These are phyloP conservation scores for Aaosphaeria arxii DNA, from an alignment of 2,329 filamentous ascomycete genomes.

Conservation along the genomic window DNA sequence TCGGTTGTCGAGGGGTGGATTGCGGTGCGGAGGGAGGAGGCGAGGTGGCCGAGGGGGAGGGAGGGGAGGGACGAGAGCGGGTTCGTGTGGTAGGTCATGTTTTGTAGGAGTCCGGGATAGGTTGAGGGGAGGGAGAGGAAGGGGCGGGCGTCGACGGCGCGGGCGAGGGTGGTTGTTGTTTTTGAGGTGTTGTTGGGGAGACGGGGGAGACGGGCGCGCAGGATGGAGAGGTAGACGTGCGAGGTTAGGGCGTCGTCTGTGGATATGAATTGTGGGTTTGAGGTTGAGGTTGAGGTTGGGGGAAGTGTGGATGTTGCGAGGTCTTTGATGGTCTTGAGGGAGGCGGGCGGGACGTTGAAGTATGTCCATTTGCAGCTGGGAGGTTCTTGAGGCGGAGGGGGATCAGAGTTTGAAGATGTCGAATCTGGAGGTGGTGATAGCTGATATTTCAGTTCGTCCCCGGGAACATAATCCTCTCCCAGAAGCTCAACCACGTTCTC, in stretches of 20 bases:
- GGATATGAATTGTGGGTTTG: slow-evolving; percentile 34
- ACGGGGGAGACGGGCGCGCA: slow-evolving; percentile 40
- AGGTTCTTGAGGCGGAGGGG: not conserved
- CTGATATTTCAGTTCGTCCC: slow-evolving; percentile 36
- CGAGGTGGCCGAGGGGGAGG: slow-evolving; percentile 31
- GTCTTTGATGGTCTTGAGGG: slow-evolving; percentile 43
- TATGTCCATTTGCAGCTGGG: slow-evolving; percentile 42
- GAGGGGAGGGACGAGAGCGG: slow-evolving; percentile 23
- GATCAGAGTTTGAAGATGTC: not conserved
- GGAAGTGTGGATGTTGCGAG: slow-evolving; percentile 25
- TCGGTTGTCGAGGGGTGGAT: slow-evolving; percentile 38
- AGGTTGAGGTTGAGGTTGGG: too few species aligned
- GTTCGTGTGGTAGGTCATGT: slow-evolving; percentile 43
- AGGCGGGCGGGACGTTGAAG: slow-evolving; percentile 42
- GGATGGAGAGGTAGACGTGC: slow-evolving; percentile 50
- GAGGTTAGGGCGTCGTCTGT: slow-evolving; percentile 55
- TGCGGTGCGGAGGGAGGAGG: slow-evolving; percentile 39
- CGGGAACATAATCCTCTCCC: slow-evolving; percentile 32
- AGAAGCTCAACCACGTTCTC: slow-evolving; percentile 40
- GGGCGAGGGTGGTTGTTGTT: slow-evolving; percentile 37
- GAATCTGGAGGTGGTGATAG: slow-evolving; percentile 13
- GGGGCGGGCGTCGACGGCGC: slow-evolving; percentile 50
- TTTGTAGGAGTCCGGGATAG: slow-evolving; percentile 51
- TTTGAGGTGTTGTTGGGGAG: slow-evolving; percentile 11
- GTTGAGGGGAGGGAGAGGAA: slow-evolving; percentile 40